A percentile compares a stretch with the other conserved stretches of the same genome.
Evolutionary conservation across 2,329 filamentous ascomycete genomes (phyloP).

Genomic region (Claviceps humidiphila): DNA sequence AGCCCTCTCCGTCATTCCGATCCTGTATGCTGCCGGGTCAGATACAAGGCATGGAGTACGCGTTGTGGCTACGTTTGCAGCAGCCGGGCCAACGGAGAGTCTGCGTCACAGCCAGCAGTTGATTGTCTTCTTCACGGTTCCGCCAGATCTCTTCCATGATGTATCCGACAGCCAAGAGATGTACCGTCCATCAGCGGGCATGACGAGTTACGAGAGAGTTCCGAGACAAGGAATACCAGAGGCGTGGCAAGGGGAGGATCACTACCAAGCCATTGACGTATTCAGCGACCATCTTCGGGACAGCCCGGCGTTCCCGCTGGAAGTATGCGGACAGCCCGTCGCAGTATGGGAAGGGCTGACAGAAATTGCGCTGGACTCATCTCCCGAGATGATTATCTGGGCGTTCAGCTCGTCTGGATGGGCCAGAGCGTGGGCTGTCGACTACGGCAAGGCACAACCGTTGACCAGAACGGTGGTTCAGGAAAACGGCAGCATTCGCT

Average conservation of each 20-base stretch:
- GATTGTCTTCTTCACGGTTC: conserved; percentile 48
- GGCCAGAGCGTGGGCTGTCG: conserved; percentile 19
- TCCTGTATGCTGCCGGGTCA: conserved; percentile 41
- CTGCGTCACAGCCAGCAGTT: conserved; percentile 16
- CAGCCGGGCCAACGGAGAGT: conserved; percentile 9
- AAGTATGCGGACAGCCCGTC: conserved; percentile 19
- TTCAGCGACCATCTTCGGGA: conserved; percentile 8
- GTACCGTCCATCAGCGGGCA: conserved; percentile 3
- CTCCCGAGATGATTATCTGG: conserved; percentile 22
- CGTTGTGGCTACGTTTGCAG: conserved; percentile 42
- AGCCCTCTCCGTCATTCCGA: conserved; percentile 24
- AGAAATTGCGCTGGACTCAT: conserved; percentile 20
- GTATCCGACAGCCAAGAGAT: conserved; percentile 11
- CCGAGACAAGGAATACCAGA: conserved; percentile 7
- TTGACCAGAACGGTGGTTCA: conserved; percentile 13
- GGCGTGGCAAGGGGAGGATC: conserved; percentile 11
- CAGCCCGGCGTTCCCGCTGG: conserved; percentile 14
- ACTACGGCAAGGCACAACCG: conserved; percentile 11
- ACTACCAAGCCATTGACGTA: conserved; percentile 11
- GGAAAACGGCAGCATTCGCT: conserved; percentile 19
- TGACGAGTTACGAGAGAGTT: conserved; percentile 3
- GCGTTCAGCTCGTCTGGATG: conserved; percentile 21
- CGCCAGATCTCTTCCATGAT: conserved; percentile 38
- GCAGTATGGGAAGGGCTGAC: conserved; percentile 18
- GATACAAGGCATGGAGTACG: conserved; percentile 44